Conservation (phyloP, 768 basidiomycete genomes). For the Leccinum subgranulosum region DNA sequence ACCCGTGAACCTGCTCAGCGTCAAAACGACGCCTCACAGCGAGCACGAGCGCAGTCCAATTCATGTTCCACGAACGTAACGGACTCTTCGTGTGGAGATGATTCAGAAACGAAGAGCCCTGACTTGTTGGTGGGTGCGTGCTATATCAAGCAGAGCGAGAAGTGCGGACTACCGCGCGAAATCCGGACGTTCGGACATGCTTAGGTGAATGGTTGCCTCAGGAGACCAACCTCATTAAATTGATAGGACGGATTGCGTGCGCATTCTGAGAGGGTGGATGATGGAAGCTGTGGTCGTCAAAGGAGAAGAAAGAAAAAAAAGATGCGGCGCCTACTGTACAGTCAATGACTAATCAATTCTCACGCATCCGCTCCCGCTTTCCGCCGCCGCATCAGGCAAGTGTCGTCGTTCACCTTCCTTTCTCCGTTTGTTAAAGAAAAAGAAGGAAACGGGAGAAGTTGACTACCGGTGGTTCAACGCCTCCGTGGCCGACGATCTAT, state of each 20-base stretch:
- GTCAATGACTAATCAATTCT: slow-evolving; percentile 23
- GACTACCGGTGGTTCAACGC: not conserved
- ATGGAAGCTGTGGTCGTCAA: not conserved
- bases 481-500: not conserved
- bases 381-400: slow-evolving; percentile 15
- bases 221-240: too few species aligned
- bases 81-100: slow-evolving; percentile 46
- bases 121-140: slow-evolving; percentile 49
- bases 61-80: slow-evolving; percentile 74
- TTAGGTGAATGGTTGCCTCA: not conserved
- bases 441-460: not conserved
- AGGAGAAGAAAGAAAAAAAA: not conserved
- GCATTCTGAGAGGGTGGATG: not conserved
- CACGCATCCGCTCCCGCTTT: slow-evolving; percentile 1
- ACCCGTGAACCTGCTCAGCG: slow-evolving; percentile 43
- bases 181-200: not conserved
- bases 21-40: slow-evolving; percentile 59
- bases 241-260: not conserved
- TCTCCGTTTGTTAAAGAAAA: not conserved
- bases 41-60: slow-evolving; percentile 36
- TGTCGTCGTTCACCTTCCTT: slow-evolving; percentile 17
- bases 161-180: not conserved
- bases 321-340: slow-evolving; percentile 7
- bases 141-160: not conserved
- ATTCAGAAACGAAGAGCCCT: slow-evolving; percentile 48